phyloP scores from a whole-genome alignment of 176 grass and related monocot species.

The Triticum monococcum region DNA sequence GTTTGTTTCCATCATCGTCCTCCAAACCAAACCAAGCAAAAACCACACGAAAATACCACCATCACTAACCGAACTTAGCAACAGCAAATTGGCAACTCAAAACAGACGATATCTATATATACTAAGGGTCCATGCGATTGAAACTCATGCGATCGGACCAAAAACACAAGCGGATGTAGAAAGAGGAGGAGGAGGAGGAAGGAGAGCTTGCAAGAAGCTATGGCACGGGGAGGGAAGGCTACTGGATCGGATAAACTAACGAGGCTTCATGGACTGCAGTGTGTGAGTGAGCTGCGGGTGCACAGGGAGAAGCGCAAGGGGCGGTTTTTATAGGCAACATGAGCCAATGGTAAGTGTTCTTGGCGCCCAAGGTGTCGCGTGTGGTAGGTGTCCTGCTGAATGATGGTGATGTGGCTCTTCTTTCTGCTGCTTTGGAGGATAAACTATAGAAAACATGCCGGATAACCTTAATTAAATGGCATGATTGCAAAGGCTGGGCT shows the following conservation, averaged over 20 bases:
- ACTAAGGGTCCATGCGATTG: too few species aligned
- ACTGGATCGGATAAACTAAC: not conserved
- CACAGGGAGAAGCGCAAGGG: not conserved
- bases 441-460: not conserved
- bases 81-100: not conserved
- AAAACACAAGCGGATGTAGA: not conserved
- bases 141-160: too few species aligned
- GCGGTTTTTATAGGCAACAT: not conserved
- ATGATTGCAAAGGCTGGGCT: not conserved
- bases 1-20: constrained; percentile 45
- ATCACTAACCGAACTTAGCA: not conserved
- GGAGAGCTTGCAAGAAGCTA: not conserved
- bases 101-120: too few species aligned
- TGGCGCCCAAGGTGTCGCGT: constrained; percentile 14
- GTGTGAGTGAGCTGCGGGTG: not conserved
- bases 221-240: not conserved
- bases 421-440: not conserved
- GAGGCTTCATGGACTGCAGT: not conserved
- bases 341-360: not conserved
- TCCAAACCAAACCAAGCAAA: not conserved
- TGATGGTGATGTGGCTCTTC: not conserved
- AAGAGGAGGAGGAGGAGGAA: not conserved
- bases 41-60: not conserved
- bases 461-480: not conserved
- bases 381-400: constrained; percentile 1